Conservation (phyloP, 2,329 filamentous ascomycete genomes). For the Parastagonospora nodorum region DNA sequence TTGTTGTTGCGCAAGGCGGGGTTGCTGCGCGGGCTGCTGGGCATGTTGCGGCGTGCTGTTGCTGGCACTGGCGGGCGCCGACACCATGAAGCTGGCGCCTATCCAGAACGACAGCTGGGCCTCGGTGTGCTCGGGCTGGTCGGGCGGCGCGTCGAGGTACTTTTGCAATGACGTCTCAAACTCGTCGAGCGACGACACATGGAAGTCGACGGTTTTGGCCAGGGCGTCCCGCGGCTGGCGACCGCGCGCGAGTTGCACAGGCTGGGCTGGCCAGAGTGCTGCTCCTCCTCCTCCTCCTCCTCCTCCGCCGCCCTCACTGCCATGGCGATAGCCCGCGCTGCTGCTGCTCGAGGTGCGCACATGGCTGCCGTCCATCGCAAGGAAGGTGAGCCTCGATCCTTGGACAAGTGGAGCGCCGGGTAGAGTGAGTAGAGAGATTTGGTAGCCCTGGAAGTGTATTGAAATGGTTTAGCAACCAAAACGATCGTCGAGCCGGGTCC, state of each 20-base stretch:
- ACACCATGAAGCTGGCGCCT: slow-evolving; percentile 42
- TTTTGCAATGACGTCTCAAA: slow-evolving; percentile 44
- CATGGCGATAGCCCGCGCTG: slow-evolving; percentile 9
- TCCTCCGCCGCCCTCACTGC: slow-evolving; percentile 28
- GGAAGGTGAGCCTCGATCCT: not conserved
- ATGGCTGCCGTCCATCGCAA: slow-evolving; percentile 28
- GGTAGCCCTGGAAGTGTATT: not conserved
- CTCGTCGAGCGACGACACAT: slow-evolving; percentile 40
- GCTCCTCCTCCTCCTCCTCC: too few relatives aligned
- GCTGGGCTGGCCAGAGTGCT: slow-evolving; percentile 2
- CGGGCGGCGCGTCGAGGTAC: slow-evolving; percentile 40
- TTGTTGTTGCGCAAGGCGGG: slow-evolving; percentile 6
- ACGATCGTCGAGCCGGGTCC: too few relatives aligned
- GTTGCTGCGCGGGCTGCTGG: slow-evolving; percentile 6
- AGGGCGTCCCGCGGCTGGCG: slow-evolving; percentile 45
- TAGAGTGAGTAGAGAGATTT: slow-evolving; percentile 2
- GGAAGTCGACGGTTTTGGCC: slow-evolving; percentile 38
- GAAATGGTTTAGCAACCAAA: not conserved
- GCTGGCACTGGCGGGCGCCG: slow-evolving; percentile 9
- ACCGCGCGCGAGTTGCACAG: slow-evolving; percentile 40
- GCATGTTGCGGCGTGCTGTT: not conserved
- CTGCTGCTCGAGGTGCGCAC: slow-evolving; percentile 12
- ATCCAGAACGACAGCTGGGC: slow-evolving; percentile 47
- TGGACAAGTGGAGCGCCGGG: not conserved
- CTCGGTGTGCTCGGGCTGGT: slow-evolving; percentile 45